These are phyloP conservation scores for Dissophora ornata DNA, from an alignment of 192 early-diverging fungal genomes.

Conservation along the genomic window DNA sequence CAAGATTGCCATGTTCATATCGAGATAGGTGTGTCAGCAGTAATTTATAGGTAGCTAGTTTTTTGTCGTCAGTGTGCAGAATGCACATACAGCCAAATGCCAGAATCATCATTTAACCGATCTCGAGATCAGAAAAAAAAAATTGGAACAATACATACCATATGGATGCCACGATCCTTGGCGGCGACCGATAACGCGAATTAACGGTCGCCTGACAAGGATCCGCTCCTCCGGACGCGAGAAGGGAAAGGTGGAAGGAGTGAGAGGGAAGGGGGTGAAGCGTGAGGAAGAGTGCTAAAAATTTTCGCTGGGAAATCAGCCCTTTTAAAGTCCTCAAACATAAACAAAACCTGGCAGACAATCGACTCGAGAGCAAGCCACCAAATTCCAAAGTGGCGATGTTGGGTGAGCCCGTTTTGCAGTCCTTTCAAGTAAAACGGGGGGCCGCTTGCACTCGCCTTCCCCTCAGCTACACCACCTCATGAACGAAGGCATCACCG, in stretches of 20 bases:
- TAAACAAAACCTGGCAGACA: too few species aligned
- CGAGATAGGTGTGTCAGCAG: slow-evolving; percentile 26
- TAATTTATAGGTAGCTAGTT: slow-evolving; percentile 51
- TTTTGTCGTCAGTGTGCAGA: slow-evolving; percentile 56
- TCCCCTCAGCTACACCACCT: not conserved
- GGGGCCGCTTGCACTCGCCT: not conserved
- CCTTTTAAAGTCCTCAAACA: too few species aligned
- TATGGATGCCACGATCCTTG: not conserved
- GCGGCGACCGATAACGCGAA: too few species aligned
- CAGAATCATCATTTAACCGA: slow-evolving; percentile 47
- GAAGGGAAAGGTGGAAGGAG: not conserved
- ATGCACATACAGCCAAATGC: slow-evolving; percentile 57
- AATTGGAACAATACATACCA: slow-evolving; percentile 1
- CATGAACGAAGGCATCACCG: slow-evolving; percentile 64
- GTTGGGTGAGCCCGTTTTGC: too few species aligned
- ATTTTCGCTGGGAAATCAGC: slow-evolving; percentile 21
- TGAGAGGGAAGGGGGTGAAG: slow-evolving; percentile 1
- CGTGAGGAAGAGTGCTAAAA: slow-evolving; percentile 14
- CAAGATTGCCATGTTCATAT: not conserved
- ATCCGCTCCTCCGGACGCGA: not conserved
- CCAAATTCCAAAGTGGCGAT: too few species aligned
- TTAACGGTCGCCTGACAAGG: not conserved
- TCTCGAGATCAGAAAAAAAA: slow-evolving; percentile 10
- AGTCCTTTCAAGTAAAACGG: not conserved
- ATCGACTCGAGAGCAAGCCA: too few species aligned